Percentiles rank a stretch among this genome's conserved stretches.
Conservation (phyloP, 2,329 filamentous ascomycete species). For the Neocucurbitaria cava region DNA sequence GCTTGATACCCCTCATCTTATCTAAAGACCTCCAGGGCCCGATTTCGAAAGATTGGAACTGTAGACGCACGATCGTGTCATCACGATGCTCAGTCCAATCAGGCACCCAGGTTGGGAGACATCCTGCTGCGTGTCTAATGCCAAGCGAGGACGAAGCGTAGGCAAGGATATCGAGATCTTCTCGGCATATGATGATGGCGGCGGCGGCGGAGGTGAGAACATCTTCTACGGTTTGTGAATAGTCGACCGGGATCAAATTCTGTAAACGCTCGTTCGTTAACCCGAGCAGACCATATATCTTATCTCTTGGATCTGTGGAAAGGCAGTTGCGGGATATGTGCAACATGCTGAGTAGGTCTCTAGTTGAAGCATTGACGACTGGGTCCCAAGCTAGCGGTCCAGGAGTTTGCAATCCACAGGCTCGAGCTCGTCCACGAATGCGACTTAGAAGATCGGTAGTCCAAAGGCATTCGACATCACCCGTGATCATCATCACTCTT, state of each 20-base stretch:
- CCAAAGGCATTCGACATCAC: conserved; percentile 6
- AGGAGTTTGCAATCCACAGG: conserved; percentile 13
- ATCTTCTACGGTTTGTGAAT: conserved; percentile 16
- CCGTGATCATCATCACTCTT: conserved; percentile 16
- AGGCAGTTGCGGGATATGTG: conserved; percentile 14
- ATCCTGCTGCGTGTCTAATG: background rate
- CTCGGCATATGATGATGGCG: conserved; percentile 16
- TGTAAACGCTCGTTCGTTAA: conserved; percentile 14
- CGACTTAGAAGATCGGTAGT: conserved; percentile 13
- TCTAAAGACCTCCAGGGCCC: conserved; percentile 14
- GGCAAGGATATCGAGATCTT: conserved; percentile 14
- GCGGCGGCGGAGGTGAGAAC: conserved; percentile 11
- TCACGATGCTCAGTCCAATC: conserved; percentile 10
- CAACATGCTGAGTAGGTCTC: conserved; percentile 15
- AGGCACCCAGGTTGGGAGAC: conserved; percentile 17
- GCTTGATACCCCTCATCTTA: background rate
- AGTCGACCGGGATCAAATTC: conserved; percentile 15
- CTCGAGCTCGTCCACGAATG: conserved; percentile 15
- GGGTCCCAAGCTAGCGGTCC: conserved; percentile 20
- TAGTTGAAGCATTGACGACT: conserved; percentile 12
- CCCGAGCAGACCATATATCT: conserved; percentile 15
- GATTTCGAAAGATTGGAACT: conserved; percentile 10
- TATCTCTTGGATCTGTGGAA: conserved; percentile 17
- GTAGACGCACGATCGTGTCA: conserved; percentile 7
- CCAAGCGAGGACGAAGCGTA: conserved; percentile 10